Evolutionary conservation across 805 yeast genomes (phyloP), one percentile per base, ranked within the genome.

Genomic region (Monosporozyma aquatica): DNA sequence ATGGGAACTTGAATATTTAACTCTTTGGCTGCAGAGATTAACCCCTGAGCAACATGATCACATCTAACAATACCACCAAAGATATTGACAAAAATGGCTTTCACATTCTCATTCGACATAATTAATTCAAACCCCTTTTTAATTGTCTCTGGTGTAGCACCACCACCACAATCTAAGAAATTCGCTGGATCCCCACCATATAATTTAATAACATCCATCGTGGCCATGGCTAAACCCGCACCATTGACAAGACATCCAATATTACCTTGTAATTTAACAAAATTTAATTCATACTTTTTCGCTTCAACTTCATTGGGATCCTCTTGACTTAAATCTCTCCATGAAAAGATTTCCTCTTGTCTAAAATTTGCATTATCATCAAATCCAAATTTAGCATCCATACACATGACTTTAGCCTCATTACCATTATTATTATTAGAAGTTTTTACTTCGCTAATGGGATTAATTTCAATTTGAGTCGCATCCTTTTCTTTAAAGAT

Each of bases 171-270:
- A 74, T 92, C 99, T 66, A 92, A 78, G 78, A 92, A 92, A 76
- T 92, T 92, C 53, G 98, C 99, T 59, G 99, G 99, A 55, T 79
- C 84, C 67, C 99, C 99, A 61, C 97, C 97, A 72, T 87, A 85
- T 59, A 92, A 78, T 73, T 92, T 87, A 74, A 92, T 87, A 66
- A 94, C 94, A 70, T 92, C 99, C 97, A 92, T 89, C 53, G 99
- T 92, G 57, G 99, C 99, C 99, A 92, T 92, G 59, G 99, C 99
- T 65, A 92, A 78, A 68, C 99, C 99, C 46, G 99, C 99, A 74
- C 99, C 99, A 69, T 92, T 92, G 66, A 92, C 99, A 50, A 92
- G 75, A 74, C 96, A 90, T 58, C 98, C 99, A 62, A 92, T 90
- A 76, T 87, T 86, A 69, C 99, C 99, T 63, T 90, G 94, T 64